A percentile compares a stretch with the other conserved stretches of the same genome.
Evolutionary conservation across 148 eudicot species (phyloP).

Genomic region (Rhododendron henanense): DNA sequence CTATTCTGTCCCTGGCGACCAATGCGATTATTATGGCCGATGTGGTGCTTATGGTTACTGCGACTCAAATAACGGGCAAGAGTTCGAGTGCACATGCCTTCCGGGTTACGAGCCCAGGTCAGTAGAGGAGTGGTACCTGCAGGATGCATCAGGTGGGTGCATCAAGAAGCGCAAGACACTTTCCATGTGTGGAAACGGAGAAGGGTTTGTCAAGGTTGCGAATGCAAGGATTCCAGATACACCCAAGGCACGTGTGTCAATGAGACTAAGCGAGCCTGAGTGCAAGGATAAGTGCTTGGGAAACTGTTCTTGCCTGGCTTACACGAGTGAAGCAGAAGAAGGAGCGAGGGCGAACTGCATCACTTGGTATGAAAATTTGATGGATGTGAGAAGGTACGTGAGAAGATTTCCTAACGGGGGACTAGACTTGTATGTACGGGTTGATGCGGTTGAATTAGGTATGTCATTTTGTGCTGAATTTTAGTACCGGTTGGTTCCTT

Average conservation of each 20-base stretch:
- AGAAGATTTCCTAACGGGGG: background rate
- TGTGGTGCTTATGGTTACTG: no score
- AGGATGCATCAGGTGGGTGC: conserved; percentile 46
- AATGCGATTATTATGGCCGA: no score
- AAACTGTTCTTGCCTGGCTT: conserved; percentile 3
- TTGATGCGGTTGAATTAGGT: background rate
- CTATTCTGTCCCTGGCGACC: no score
- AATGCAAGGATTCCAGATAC: conserved; percentile 48
- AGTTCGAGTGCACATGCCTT: no score
- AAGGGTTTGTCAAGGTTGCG: conserved; percentile 40
- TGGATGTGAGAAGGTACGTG: background rate
- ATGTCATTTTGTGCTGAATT: background rate
- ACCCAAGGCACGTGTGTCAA: background rate
- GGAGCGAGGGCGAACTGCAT: background rate
- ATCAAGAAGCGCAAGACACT: conserved; percentile 20
- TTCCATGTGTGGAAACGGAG: conserved; percentile 35
- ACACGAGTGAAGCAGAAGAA: background rate
- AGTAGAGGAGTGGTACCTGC: background rate
- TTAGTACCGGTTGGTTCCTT: no score
- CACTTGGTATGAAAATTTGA: background rate
- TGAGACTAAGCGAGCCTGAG: background rate
- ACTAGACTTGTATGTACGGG: background rate
- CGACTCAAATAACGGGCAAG: no score
- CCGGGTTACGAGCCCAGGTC: no score
- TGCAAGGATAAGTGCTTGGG: background rate